phyloP scores from a whole-genome alignment of 495 filamentous ascomycete genomes.

The Friedmanniomyces simplex region DNA sequence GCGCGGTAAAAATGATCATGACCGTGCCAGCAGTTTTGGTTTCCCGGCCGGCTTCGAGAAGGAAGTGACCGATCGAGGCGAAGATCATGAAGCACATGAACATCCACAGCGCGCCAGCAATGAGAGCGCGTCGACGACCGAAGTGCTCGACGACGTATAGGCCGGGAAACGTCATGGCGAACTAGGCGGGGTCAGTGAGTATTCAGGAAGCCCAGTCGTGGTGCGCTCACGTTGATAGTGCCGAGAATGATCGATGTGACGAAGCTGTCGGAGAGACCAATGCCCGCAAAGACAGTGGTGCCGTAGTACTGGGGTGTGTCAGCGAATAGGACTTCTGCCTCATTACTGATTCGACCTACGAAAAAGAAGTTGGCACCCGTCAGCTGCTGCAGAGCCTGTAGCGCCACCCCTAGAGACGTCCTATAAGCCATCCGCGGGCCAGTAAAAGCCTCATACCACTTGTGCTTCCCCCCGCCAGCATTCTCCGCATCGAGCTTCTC shows the following conservation, averaged over 20 bases:
- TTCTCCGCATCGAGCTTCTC: conserved; percentile 39
- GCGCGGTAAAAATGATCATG: conserved; percentile 67
- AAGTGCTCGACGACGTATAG: conserved; percentile 33
- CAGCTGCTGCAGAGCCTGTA: conserved; percentile 63
- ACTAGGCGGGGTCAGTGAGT: not conserved
- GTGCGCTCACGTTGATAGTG: conserved; percentile 20
- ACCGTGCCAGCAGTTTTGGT: conserved; percentile 47
- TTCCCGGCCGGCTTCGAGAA: conserved; percentile 19
- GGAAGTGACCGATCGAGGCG: conserved; percentile 30
- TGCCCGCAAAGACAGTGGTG: conserved; percentile 27
- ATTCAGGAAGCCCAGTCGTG: too few species aligned
- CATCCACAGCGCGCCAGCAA: conserved; percentile 30
- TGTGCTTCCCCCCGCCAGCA: conserved; percentile 29
- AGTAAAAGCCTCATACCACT: conserved; percentile 22
- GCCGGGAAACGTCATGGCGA: conserved; percentile 29
- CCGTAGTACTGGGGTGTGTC: conserved; percentile 25
- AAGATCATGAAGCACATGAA: conserved; percentile 32
- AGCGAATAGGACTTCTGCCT: too few species aligned
- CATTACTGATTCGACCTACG: not conserved
- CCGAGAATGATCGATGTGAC: conserved; percentile 19
- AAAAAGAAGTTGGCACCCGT: conserved; percentile 52
- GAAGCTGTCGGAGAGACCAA: conserved; percentile 26
- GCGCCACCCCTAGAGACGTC: conserved; percentile 53
- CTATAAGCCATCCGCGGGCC: conserved; percentile 61
- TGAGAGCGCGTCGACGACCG: conserved; percentile 29